Base-by-base conservation (phyloP, 164 flowering plant species). In the Brasenia schreberi region DNA sequence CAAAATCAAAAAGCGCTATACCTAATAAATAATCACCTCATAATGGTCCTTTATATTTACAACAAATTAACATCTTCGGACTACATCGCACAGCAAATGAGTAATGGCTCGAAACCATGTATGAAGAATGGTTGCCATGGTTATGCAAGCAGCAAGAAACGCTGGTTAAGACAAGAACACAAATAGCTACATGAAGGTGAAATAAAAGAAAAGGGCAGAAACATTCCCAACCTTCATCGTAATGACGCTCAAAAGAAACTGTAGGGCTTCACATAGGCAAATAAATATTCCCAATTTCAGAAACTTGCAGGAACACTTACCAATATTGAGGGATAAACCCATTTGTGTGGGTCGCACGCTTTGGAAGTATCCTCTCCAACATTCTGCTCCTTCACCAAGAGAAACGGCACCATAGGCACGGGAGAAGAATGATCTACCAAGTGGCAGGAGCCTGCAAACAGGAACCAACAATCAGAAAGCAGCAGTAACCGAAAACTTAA, bases 311-410 rank as follows among this genome's bases (percentile, higher is more conserved):
- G 56, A 43, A 43, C 16, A 6, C 17, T 5, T 77, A 89, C 98
- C 96, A 18, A 88, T 82, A 62, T 92, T 92, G 0, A 92, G 70
- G 0, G 98, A 85, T 0, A 87, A 68, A 0, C 99, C 99, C 96
- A 86, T 85, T 68, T 95, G 99, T 0, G 88, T 86, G 5, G 90
- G 92, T 0, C 95, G 84, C 6, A 92, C 73, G 49, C 90, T 83
- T 61, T 85, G 92, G 62, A 81, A 88, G 42, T 65, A 89, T 0
- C 99, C 99, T 42, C 70, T 76, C 97, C 97, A 92, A 59, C 77
- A 85, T 60, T 87, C 92, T 6, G 85, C 4, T 0, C 97, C 99
- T 52, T 81, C 81, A 11, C 23, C 33, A 7, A 61, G 33, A 61
- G 18, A 7, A 18, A 2, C 0, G 12, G 0, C 63, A 61, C 33